phyloP scores from a whole-genome alignment of 208 protist species.

The Giardia duodenalis region DNA sequence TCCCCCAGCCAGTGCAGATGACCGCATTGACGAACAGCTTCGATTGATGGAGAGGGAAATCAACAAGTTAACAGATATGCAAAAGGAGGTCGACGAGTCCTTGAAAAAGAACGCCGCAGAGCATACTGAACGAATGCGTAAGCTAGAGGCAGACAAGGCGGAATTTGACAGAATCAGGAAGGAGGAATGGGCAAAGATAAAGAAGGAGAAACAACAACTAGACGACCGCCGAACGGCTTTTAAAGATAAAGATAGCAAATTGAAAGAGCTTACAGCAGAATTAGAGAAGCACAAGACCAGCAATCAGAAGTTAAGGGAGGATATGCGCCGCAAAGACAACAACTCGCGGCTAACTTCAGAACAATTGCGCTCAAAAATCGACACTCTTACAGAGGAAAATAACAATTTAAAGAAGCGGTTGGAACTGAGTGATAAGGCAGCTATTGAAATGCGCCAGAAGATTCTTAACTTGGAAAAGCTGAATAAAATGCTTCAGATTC shows the following conservation, averaged over 20 bases:
- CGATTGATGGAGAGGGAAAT: neutral
- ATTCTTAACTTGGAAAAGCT: neutral
- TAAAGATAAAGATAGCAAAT: neutral
- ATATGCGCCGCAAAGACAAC: neutral
- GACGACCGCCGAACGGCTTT: neutral
- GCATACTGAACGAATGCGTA: neutral
- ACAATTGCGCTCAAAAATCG: neutral
- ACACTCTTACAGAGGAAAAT: neutral
- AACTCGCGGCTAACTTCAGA: neutral
- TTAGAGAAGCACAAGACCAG: neutral
- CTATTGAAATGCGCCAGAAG: neutral
- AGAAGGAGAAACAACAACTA: constrained; percentile 2
- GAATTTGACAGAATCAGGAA: constrained; percentile 4
- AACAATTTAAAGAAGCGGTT: neutral
- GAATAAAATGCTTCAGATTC: neutral
- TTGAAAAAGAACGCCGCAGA: neutral
- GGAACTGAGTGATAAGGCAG: neutral
- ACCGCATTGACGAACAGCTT: neutral
- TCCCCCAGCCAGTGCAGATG: neutral
- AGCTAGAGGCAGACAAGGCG: neutral
- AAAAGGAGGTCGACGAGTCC: neutral
- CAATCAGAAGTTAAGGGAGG: neutral
- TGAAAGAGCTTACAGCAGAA: neutral
- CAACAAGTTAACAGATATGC: neutral
- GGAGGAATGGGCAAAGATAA: neutral